Base-by-base conservation (phyloP, 371 early-diverging fungal genomes). In the Cokeromyces recurvatus region DNA sequence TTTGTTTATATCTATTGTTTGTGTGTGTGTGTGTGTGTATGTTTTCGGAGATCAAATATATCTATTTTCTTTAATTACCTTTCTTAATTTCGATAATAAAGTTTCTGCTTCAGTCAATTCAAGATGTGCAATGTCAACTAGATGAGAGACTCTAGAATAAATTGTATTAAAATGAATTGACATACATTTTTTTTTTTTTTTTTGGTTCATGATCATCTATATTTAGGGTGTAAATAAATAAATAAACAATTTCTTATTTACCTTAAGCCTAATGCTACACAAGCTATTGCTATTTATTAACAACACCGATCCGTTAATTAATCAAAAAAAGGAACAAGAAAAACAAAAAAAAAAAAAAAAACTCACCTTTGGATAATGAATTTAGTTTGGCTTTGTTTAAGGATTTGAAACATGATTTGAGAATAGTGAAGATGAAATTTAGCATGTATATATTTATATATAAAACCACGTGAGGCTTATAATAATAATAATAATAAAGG, bases 231-330 rank as follows among this genome's bases (percentile, higher is more conserved):
- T 31, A 12, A 38, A 31, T n/a, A 2, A 19, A 37, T 12, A 12
- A 29, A 29, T 25, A 47, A 11, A 39, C 11, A 23, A 8, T 29
- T 4, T 23, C 15, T 27, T 11, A 39, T 38, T 37, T 51, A 47
- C 54, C 48, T 54, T 32, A 43, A 19, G 11, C 53, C 53, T 21
- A 36, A 34, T 12, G 46, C 53, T 44, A 53, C 53, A 46, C 46
- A 50, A 46, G 42, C 23, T 21, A 56, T 49, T 40, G 45, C 56
- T 56, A 14, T 11, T 11, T 9, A 14, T 6, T 6, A 9, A 34
- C 4, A 27, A 27, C 29, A 27, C 29, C 29, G 29, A 34, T n/a
- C 14, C 29, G 35, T 34, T 34, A 34, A 34, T 34, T 34, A 34
- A 34, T 9, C 5, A 11, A n/a, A n/a, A n/a, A n/a, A n/a, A n/a